phyloP scores from a whole-genome alignment of 2,329 filamentous ascomycete genomes.

The Sordariomycetes sp. region DNA sequence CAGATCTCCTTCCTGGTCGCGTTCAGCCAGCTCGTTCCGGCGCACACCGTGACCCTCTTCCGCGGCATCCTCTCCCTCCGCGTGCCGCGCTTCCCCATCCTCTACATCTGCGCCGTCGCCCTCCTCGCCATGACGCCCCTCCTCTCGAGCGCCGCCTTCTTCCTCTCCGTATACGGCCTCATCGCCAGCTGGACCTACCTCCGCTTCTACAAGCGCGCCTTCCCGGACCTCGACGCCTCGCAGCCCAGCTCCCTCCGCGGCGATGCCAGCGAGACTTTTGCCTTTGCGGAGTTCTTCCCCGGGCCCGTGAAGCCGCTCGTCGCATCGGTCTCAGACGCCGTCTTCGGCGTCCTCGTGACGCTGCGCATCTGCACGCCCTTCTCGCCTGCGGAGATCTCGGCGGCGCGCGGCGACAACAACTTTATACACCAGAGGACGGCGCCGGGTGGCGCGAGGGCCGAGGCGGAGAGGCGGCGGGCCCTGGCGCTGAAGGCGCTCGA shows the following conservation, averaged over 20 bases:
- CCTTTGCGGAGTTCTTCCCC: conserved; percentile 92
- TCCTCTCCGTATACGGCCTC: conserved; percentile 71
- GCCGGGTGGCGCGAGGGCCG: conserved; percentile 64
- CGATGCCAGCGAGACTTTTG: conserved; percentile 91
- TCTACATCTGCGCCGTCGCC: conserved; percentile 64
- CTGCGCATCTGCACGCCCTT: conserved; percentile 76
- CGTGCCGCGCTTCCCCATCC: conserved; percentile 57
- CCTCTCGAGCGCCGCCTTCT: conserved; percentile 57
- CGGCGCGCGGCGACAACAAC: conserved; percentile 54
- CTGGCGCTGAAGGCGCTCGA: conserved; percentile 85
- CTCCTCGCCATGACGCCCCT: conserved; percentile 44
- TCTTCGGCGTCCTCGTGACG: conserved; percentile 65
- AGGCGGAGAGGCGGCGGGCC: conserved; percentile 80
- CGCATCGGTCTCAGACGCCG: conserved; percentile 54
- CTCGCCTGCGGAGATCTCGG: conserved; percentile 64
- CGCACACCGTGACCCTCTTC: conserved; percentile 92
- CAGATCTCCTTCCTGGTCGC: conserved; percentile 92
- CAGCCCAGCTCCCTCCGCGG: conserved; percentile 57
- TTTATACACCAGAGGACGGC: conserved; percentile 36
- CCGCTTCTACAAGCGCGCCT: conserved; percentile 78
- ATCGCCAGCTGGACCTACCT: conserved; percentile 89
- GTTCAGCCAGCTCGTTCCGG: conserved; percentile 93
- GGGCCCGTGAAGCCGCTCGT: conserved; percentile 68
- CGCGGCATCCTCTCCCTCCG: conserved; percentile 79
- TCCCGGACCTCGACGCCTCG: conserved; percentile 52